Evolutionary conservation across 2,329 filamentous ascomycete genomes (phyloP), one percentile per base, ranked within the genome.

Genomic region (Fusarium sp.): DNA sequence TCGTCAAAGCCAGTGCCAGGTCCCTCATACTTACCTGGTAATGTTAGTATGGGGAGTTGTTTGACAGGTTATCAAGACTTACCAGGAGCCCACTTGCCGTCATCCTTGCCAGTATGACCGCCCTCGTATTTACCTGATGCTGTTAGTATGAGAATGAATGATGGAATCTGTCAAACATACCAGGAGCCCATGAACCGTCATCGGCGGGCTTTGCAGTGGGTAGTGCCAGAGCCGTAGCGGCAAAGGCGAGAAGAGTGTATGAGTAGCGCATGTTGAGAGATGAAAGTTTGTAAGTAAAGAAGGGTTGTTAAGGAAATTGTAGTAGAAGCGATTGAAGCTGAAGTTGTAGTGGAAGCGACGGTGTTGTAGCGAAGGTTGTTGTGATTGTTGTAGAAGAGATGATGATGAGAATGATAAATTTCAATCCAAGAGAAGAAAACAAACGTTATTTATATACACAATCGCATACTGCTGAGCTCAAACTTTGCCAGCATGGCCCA

Each of bases 171-270:
- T 1, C 0, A 7, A 23, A 23, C 45, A 31, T 54, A 66, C 64
- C 65, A 31, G 65, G 65, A 0, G 37, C 14, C 65, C 69, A 71
- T 11, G 56, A 58, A 23, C 73, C 73, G 31, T 74, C 72, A 14
- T 74, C 73, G 9, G 57, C 55, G 10, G 67, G 63, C 60, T 69
- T 75, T 10, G 66, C 57, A 21, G 73, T 69, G 38, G 73, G 73
- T 5, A 75, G 70, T 11, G 73, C 73, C 60, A 75, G 55, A 66
- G 73, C 73, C 57, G 67, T 75, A 23, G 59, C 67, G 65, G 73
- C 73, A 67, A 75, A 73, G 57, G 67, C 73, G 44, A 75, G 49
- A 16, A 75, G 15, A 44, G 73, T 72, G 64, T 56, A 69, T 12
- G 70, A 74, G 68, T 75, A 75, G 35, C 73, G 73, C 73, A 75